Evolutionary conservation across 768 basidiomycete species (phyloP), one percentile per base, ranked within the genome.

Genomic region (Mycena haematopus): DNA sequence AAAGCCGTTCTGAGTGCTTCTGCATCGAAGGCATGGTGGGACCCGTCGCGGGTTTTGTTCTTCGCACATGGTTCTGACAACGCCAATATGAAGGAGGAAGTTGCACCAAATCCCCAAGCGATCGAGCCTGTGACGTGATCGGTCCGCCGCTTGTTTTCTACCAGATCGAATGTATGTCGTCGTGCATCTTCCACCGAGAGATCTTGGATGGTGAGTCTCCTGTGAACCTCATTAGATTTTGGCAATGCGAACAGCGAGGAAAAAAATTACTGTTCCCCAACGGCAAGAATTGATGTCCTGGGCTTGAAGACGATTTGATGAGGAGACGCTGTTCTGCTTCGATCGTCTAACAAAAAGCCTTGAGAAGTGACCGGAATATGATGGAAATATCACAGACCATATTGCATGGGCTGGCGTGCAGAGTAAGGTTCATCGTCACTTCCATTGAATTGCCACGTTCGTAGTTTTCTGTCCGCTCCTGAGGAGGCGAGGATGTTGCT

Each of bases 11-110:
- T 69, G 8, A 69, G 60, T 38, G 45, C 71, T 19, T 54, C 60
- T 1, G 77, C 63, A 68, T 89, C 86, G 54, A 86, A 84, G 5
- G 77, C 83, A 44, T 75, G 79, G 64, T 90, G 88, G 42, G 69
- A 76, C 0, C 87, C 86, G 4, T 46, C 58, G 29, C 56, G 60
- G 10, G 67, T 60, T 67, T 65, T 6, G 72, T 68, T 17, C 55
- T 49, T 13, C 52, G 61, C 2, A 35, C 25, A 6, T 5, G 85
- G 80, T 65, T 88, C 87, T 1, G 86, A 84, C 1, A 86, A 88
- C 0, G 84, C 83, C 69, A 86, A 87, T 15, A 89, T 63, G 13
- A 76, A 61, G 15, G 76, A 65, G 0, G 75, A 63, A 0, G 84
- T 80, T 0, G 69, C 51, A 0, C 72, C 79, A 21, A 35, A 46